phyloP scores from a whole-genome alignment of 805 yeast genomes.

The Nakazawaea laoshanensis region DNA sequence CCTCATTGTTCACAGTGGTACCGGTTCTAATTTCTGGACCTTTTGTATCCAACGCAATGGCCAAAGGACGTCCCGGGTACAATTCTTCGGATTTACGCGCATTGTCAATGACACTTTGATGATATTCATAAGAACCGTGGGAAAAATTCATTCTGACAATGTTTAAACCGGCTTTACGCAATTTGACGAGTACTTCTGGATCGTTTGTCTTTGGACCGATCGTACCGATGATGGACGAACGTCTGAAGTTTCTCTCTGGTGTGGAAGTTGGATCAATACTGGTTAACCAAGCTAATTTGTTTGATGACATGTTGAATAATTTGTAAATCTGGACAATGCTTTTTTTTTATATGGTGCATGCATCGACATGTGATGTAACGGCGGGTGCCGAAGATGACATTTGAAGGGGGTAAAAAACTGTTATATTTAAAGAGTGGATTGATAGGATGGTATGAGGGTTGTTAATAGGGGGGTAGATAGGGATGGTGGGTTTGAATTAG shows the following conservation, averaged over 20 bases:
- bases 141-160: slow-evolving; percentile 99
- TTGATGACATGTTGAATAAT: slow-evolving; percentile 5
- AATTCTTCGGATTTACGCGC: slow-evolving; percentile 89
- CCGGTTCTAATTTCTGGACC: slow-evolving; percentile 99
- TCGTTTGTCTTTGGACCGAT: slow-evolving; percentile 97
- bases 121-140: slow-evolving; percentile 97
- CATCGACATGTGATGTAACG: too few species aligned
- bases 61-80: slow-evolving; percentile 93
- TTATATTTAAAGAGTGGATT: too few species aligned
- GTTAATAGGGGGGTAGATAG: too few species aligned
- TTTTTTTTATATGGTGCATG: too few species aligned
- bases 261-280: slow-evolving; percentile 63
- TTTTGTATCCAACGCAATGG: slow-evolving; percentile 97
- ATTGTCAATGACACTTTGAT: slow-evolving; percentile 93
- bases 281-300: slow-evolving; percentile 72
- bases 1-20: slow-evolving; percentile 72
- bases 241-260: slow-evolving; percentile 77
- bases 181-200: slow-evolving; percentile 72
- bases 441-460: too few species aligned
- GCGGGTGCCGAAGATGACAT: too few species aligned
- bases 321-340: not conserved
- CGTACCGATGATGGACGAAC: slow-evolving; percentile 96
- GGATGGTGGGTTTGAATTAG: too few species aligned
- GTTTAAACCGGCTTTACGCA: slow-evolving; percentile 96
- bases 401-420: too few species aligned